phyloP scores from a whole-genome alignment of 2,329 filamentous ascomycete species.

The Tolypocladium tundrense region DNA sequence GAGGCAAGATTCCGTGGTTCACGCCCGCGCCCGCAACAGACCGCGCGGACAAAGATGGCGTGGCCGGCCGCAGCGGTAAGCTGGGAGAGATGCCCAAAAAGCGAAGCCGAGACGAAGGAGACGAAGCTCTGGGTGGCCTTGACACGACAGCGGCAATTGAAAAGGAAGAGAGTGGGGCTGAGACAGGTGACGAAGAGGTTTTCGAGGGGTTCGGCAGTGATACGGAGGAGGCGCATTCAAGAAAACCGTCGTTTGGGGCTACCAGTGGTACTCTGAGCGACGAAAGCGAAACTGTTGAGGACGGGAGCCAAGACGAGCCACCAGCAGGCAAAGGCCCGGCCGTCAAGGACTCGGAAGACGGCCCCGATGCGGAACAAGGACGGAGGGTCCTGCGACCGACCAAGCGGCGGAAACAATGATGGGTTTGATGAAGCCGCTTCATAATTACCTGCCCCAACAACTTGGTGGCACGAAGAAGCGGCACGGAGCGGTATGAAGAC shows the following conservation, averaged over 20 bases:
- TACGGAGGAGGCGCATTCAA: constrained; percentile 19
- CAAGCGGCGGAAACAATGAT: constrained; percentile 17
- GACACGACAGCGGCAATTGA: constrained; percentile 22
- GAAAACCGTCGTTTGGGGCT: constrained; percentile 19
- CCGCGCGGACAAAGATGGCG: constrained; percentile 35
- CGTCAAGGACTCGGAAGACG: background rate
- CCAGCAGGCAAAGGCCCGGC: constrained; percentile 4
- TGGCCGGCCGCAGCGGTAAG: constrained; percentile 65
- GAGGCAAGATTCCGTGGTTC: constrained; percentile 95
- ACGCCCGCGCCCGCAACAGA: constrained; percentile 62
- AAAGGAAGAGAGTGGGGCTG: constrained; percentile 18
- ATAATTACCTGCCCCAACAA: constrained; percentile 8
- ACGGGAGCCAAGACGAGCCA: constrained; percentile 15
- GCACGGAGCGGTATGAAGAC: background rate
- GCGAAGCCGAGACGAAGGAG: constrained; percentile 54
- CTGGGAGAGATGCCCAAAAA: constrained; percentile 83
- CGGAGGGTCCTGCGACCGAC: constrained; percentile 5
- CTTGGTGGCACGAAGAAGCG: background rate
- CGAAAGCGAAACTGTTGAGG: constrained; percentile 19
- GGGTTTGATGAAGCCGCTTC: constrained; percentile 3
- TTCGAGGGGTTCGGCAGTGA: constrained; percentile 28
- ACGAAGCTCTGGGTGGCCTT: constrained; percentile 37
- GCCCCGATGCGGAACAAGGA: background rate
- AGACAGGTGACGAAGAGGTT: constrained; percentile 25
- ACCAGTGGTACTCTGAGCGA: constrained; percentile 22